A percentile compares a stretch with the other conserved stretches of the same genome.
phyloP scores from a whole-genome alignment of 192 early-diverging fungal species.

The Coemansia sp. region DNA sequence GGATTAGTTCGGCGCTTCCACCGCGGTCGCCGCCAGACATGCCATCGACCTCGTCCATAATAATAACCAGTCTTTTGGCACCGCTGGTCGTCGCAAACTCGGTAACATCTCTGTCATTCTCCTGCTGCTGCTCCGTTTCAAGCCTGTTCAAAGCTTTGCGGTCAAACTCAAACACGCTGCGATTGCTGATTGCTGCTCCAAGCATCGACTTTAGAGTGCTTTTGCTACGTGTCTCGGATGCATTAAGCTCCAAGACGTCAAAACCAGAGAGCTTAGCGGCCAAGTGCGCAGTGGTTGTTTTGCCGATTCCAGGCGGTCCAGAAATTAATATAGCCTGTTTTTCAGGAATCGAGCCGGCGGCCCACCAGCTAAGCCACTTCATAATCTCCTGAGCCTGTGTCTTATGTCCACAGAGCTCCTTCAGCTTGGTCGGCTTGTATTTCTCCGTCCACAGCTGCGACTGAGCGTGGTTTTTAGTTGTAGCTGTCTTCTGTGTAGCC shows the following conservation, averaged over 20 bases:
- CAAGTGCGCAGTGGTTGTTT: conserved; percentile 94
- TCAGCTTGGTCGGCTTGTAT: conserved; percentile 76
- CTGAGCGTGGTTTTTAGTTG: not conserved
- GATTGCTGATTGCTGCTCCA: conserved; percentile 58
- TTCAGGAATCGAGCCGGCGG: conserved; percentile 19
- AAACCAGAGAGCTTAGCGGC: conserved; percentile 77
- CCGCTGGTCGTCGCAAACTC: conserved; percentile 22
- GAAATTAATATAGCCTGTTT: conserved; percentile 75
- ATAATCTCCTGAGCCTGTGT: conserved; percentile 62
- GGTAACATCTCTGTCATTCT: conserved; percentile 23
- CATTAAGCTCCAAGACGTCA: conserved; percentile 91
- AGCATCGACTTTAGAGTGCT: conserved; percentile 66
- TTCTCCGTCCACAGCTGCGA: conserved; percentile 89
- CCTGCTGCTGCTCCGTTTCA: conserved; percentile 23
- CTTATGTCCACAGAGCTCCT: conserved; percentile 89
- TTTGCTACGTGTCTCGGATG: conserved; percentile 93
- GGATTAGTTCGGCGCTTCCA: conserved; percentile 81
- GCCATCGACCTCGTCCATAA: conserved; percentile 99
- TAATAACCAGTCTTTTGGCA: conserved; percentile 58
- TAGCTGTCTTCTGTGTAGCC: conserved; percentile 11
- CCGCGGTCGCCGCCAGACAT: conserved; percentile 98
- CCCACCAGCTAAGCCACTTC: conserved; percentile 80
- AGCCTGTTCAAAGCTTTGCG: conserved; percentile 18
- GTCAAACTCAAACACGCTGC: conserved; percentile 60
- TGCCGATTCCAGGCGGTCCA: conserved; percentile 97